Percentiles rank a stretch among this genome's conserved stretches.
These are phyloP conservation scores for Hypericum perforatum DNA, from an alignment of 345 rosid species.

Conservation along the genomic window DNA sequence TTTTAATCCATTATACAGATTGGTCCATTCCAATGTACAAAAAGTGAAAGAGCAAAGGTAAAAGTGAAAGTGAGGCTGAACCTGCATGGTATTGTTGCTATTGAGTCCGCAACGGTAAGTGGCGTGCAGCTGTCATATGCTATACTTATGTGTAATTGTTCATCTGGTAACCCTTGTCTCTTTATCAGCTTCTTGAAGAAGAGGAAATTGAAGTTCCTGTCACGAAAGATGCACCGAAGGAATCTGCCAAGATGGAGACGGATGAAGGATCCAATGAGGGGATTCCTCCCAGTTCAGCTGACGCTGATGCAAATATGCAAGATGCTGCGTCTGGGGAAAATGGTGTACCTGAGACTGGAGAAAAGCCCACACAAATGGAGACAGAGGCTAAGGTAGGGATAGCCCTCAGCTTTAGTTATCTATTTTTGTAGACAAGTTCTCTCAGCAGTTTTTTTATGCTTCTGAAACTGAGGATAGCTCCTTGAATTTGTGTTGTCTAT, in stretches of 20 bases:
- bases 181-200: conserved; percentile 77
- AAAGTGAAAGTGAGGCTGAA: conserved; percentile 82
- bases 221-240: conserved; percentile 43
- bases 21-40: conserved; percentile 79
- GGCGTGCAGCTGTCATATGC: too few relatives aligned
- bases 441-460: too few relatives aligned
- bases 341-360: conserved; percentile 65
- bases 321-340: conserved; percentile 54
- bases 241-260: conserved; percentile 63
- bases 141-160: not conserved
- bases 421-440: too few relatives aligned
- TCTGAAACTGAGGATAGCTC: too few relatives aligned
- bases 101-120: conserved; percentile 83
- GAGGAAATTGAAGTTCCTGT: conserved; percentile 86
- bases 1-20: conserved; percentile 38
- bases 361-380: conserved; percentile 74
- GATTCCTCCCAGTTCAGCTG: conserved; percentile 40
- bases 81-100: conserved; percentile 73
- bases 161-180: not conserved
- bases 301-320: conserved; percentile 69
- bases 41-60: conserved; percentile 67
- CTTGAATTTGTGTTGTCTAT: too few relatives aligned
- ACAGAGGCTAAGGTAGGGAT: conserved; percentile 53
- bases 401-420: too few relatives aligned
- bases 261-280: conserved; percentile 41